Evolutionary conservation across 352 stramenopile species (phyloP), one percentile per base, ranked within the genome.

Genomic region (Pythium myriotylum): DNA sequence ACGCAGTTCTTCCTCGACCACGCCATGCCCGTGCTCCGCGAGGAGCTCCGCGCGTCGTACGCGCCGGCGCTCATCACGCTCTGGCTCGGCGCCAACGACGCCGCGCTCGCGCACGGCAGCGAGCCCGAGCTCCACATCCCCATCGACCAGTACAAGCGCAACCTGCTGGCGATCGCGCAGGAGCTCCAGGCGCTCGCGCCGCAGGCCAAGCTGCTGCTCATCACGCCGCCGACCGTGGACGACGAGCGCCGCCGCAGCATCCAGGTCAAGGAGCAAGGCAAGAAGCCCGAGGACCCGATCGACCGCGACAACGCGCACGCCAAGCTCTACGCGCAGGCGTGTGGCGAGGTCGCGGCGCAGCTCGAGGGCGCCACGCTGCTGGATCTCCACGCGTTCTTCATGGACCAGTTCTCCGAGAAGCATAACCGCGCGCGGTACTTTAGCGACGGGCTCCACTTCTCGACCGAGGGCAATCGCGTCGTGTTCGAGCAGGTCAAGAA

Each of bases 81-180:
- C 13, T 86, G 74, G 73, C 56, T 87, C 14, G 80, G 77, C 3
- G 72, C 76, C 23, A 89, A 89, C 41, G 80, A 89, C 39, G 73
- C 80, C 0, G 76, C 76, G n/a, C 55, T 87, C 12, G 52, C 26
- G 2, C 59, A 61, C 17, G 78, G 78, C 1, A 59, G 51, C 32
- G 60, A 67, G 45, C 62, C 66, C 24, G 26, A 49, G 13, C 76
- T 84, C 46, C 80, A 77, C 54, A 72, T 91, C 20, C 77, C 77
- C 0, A 24, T 87, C 2, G 60, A 77, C 12, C 59, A 84, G 41
- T 88, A 84, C 59, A 51, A 58, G 3, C 29, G 46, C 24, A 90
- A 90, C 64, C 49, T 90, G 3, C 41, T 52, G n/a, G 17, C 56
- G 4, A 76, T 83, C 27, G 13, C 86, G 39, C 6, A 22, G 20